Conservation (phyloP, 371 early-diverging fungal species). For the Zopfochytrium polystomum region DNA sequence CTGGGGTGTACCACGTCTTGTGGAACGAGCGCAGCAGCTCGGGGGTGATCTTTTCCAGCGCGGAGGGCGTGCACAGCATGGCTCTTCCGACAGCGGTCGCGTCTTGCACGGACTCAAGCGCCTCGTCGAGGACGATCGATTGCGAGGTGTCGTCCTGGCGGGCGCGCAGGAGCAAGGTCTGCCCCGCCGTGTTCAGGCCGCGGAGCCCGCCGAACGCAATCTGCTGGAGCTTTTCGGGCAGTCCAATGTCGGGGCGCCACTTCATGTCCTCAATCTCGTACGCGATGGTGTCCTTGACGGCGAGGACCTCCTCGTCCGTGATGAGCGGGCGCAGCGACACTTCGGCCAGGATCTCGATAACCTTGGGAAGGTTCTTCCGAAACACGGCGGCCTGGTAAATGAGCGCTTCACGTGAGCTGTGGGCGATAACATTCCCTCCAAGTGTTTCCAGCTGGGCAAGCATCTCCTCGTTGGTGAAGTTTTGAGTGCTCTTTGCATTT, state of each 20-base stretch:
- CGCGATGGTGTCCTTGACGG: constrained; percentile 70
- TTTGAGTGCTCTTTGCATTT: constrained; percentile 24
- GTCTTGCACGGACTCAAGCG: constrained; percentile 9
- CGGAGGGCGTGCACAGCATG: constrained; percentile 65
- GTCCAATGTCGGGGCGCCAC: constrained; percentile 77
- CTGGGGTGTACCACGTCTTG: constrained; percentile 79
- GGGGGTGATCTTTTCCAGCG: constrained; percentile 64
- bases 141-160: too few relatives aligned
- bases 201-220: constrained; percentile 58
- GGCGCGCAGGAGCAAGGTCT: too few relatives aligned
- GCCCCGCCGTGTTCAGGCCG: not conserved
- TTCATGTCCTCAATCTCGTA: constrained; percentile 86
- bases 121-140: too few relatives aligned
- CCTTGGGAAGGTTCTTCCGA: constrained; percentile 70
- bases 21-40: constrained; percentile 67
- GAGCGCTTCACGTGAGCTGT: constrained; percentile 87
- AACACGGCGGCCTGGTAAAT: constrained; percentile 93
- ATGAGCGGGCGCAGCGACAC: constrained; percentile 73
- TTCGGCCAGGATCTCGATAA: constrained; percentile 70
- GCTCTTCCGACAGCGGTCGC: constrained; percentile 74
- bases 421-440: constrained; percentile 87
- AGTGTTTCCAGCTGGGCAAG: constrained; percentile 74
- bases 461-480: constrained; percentile 58
- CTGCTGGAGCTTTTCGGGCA: constrained; percentile 84
- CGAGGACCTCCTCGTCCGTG: constrained; percentile 71